Conservation (phyloP, 2,329 filamentous ascomycete species). For the Fragosphaeria purpurea region DNA sequence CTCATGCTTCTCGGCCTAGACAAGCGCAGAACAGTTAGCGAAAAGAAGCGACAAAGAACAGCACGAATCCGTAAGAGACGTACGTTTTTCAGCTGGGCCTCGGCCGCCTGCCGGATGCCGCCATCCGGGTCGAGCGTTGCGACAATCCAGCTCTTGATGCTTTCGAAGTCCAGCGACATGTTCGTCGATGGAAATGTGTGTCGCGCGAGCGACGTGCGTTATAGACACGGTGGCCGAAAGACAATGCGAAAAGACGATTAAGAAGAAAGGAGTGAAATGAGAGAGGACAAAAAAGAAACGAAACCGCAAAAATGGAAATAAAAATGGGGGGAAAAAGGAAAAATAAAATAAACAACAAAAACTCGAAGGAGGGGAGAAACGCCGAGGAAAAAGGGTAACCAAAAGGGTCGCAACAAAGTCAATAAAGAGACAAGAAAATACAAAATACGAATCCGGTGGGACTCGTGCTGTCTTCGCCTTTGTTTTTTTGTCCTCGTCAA, state of each 20-base stretch:
- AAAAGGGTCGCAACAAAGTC: too few relatives aligned
- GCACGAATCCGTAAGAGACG: conserved; percentile 18
- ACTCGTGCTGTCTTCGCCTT: background rate
- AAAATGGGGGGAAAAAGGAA: too few relatives aligned
- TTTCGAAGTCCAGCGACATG: conserved; percentile 20
- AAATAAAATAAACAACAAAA: too few relatives aligned
- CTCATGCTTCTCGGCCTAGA: conserved; percentile 75
- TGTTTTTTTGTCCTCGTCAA: background rate
- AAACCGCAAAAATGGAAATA: too few relatives aligned
- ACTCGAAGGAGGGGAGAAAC: too few relatives aligned
- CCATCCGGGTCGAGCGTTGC: conserved; percentile 13
- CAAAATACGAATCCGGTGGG: too few relatives aligned
- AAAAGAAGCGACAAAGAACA: conserved; percentile 7
- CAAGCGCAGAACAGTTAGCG: conserved; percentile 1
- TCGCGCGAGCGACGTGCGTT: conserved; percentile 22
- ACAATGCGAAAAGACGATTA: too few relatives aligned
- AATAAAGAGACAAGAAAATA: too few relatives aligned
- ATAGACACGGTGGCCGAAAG: too few relatives aligned
- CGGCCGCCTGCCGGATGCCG: conserved; percentile 58
- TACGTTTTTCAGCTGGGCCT: conserved; percentile 75
- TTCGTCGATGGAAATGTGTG: conserved; percentile 34
- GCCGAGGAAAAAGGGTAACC: too few relatives aligned
- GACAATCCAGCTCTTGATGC: conserved; percentile 14
- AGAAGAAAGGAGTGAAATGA: too few relatives aligned
- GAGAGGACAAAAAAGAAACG: too few relatives aligned